Evolutionary conservation across 805 yeast genomes (phyloP).

Genomic region (Metschnikowia gruessii): DNA sequence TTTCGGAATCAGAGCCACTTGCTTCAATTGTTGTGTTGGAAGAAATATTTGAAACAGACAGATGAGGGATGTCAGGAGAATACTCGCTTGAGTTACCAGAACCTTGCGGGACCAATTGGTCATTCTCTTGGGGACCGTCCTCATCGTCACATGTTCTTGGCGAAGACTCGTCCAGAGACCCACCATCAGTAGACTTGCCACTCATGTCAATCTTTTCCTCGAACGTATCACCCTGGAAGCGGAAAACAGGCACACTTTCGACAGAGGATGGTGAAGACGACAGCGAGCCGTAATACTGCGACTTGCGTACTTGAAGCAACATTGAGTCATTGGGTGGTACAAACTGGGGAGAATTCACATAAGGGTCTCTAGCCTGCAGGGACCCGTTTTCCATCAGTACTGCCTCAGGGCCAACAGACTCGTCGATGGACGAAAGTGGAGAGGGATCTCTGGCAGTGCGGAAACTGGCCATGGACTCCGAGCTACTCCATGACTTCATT

Average conservation of each 20-base stretch:
- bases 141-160: neutral
- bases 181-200: neutral
- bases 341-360: neutral
- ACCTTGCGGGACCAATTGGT: neutral
- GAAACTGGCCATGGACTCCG: conserved; percentile 11
- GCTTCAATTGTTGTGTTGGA: neutral
- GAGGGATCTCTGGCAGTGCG: conserved; percentile 9
- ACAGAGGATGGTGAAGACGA: conserved; percentile 5
- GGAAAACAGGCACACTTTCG: conserved; percentile 1
- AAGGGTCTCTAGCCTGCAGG: neutral
- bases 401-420: conserved; percentile 1
- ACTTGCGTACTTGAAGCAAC: neutral
- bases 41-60: neutral
- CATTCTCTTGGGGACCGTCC: neutral
- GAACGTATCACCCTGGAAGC: neutral
- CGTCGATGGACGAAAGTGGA: conserved; percentile 15
- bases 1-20: neutral
- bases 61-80: neutral
- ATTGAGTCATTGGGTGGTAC: neutral
- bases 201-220: neutral
- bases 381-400: neutral
- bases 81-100: neutral
- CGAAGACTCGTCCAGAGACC: neutral
- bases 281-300: neutral
- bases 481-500: conserved; percentile 8